phyloP scores from a whole-genome alignment of 345 rosid genomes.

The Triadica sebifera region DNA sequence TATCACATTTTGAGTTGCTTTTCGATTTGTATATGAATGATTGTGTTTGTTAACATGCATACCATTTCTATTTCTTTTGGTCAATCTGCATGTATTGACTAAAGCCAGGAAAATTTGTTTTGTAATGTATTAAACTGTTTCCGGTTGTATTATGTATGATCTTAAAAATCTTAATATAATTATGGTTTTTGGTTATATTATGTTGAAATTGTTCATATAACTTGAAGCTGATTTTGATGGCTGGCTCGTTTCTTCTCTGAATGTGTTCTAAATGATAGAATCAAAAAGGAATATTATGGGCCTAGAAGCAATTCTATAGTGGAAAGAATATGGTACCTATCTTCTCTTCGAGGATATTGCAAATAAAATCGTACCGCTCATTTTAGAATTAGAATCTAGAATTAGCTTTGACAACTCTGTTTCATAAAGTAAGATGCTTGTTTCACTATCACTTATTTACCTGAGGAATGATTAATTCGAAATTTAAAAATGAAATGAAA shows the following conservation, averaged over 20 bases:
- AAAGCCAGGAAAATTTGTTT: constrained; percentile 7
- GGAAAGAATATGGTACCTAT: constrained; percentile 1
- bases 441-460: not conserved
- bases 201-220: not conserved
- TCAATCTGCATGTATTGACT: constrained; percentile 20
- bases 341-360: not conserved
- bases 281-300: not conserved
- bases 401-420: not conserved
- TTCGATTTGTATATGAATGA: constrained; percentile 41
- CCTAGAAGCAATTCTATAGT: not conserved
- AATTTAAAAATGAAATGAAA: too few relatives aligned
- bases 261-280: not conserved
- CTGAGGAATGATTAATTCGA: too few relatives aligned
- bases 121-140: constrained; percentile 8
- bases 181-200: constrained; percentile 9
- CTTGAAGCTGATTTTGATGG: not conserved
- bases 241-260: not conserved
- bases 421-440: not conserved
- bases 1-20: constrained; percentile 23
- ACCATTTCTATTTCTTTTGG: constrained; percentile 20
- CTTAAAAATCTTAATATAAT: constrained; percentile 12
- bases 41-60: constrained; percentile 27
- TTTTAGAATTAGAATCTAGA: not conserved
- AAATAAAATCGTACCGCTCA: constrained; percentile 12
- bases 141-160: constrained; percentile 20